These are phyloP conservation scores for Termitomyces sp. DNA, from an alignment of 768 basidiomycete species.

Conservation along the genomic window DNA sequence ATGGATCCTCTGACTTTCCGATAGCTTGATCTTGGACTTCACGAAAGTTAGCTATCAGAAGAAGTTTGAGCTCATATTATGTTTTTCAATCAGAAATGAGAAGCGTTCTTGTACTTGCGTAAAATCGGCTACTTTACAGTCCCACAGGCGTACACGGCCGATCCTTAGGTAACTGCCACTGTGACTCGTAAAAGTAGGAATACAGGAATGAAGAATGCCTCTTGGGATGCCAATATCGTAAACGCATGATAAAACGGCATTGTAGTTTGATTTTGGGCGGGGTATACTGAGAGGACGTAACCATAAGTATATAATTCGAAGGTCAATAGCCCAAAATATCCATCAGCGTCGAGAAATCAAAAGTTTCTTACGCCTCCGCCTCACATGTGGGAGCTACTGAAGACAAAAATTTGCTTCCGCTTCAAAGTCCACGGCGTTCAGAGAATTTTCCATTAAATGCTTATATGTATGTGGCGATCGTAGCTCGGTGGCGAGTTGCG, in stretches of 20 bases:
- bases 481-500: not conserved
- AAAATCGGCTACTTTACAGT: not conserved
- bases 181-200: too few relatives aligned
- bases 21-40: not conserved
- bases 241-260: not conserved
- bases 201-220: not conserved
- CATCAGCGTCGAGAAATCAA: not conserved
- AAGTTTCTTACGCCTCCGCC: too few relatives aligned
- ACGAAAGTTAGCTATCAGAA: not conserved
- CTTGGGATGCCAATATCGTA: not conserved
- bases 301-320: not conserved
- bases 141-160: not conserved
- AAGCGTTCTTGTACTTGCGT: not conserved
- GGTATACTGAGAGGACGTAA: not conserved
- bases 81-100: not conserved
- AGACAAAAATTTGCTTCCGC: not conserved
- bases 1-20: not conserved
- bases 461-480: not conserved
- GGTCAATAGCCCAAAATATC: not conserved
- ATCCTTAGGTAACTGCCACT: not conserved
- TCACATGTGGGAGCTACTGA: too few relatives aligned
- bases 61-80: not conserved
- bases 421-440: not conserved
- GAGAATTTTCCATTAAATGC: not conserved
- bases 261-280: not conserved